Base-by-base conservation (phyloP, 345 rosid genomes). In the Sisymbrium altissimum region DNA sequence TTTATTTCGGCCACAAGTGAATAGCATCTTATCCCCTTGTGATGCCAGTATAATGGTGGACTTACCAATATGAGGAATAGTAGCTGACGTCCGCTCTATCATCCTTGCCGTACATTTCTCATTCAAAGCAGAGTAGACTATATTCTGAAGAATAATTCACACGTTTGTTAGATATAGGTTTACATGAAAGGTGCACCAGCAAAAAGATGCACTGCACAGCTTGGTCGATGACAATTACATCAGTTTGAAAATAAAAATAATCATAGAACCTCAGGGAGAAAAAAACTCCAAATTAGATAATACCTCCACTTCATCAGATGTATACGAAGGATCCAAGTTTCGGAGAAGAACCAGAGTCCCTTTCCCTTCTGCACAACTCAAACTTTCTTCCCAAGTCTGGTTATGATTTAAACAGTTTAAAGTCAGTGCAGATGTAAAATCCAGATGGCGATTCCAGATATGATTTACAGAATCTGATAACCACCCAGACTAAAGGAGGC, bases 261-360 rank as follows among this genome's bases (percentile, higher is more conserved):
- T 2, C 43, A 14, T 23, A 53, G 54, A n/a, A 38, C 27, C 7
- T 19, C 27, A 71, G 25, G 25, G 3, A 23, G 2, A 48, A 30
- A 21, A 17, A 44, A 49, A 21, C 21, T 54, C 49, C 6, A 52
- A 18, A 48, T 14, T 43, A 30, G 9, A 64, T 36, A 63, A 73
- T 84, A 92, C 97, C 93, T 88, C 87, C 43, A 92, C 92, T 57
- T 86, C 92, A 1, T 40, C 39, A 46, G 89, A 83, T 21, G 85
- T 83, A 75, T 57, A 89, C 43, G 82, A 53, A 43, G 92, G 92
- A 78, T 81, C 92, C 86, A 92, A 74, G 77, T 89, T 89, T 59
- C 57, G 84, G 71, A 89, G 90, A 63, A 92, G 58, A 65, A 92
- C 82, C 66, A 92, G 83, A 36, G 29, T 86, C 58, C 85, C 92